Base-by-base conservation (phyloP, 108 stramenopile genomes). In the Cyclotella cryptica region DNA sequence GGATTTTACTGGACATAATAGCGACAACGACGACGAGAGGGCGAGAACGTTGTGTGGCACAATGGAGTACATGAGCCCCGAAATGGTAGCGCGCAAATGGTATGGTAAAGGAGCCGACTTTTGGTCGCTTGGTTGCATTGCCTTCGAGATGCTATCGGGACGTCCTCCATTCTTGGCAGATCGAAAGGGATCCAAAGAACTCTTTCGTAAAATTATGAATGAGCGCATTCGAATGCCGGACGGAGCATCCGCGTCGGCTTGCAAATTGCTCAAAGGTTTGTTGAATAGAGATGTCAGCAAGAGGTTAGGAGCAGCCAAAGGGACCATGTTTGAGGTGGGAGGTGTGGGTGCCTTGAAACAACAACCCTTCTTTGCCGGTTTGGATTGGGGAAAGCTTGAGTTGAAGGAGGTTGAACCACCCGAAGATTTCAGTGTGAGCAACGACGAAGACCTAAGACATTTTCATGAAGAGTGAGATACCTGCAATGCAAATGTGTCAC, bases 21-120 rank as follows among this genome's bases (percentile, higher is more conserved):
- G 74, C 28, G 86, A 81, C 5, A 87, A 83, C 26, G 86, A 86
- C 12, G 87, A 89, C 42, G 74, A 73, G 29, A 70, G 89, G 71
- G 95, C 95, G 3, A 71, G 80, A 19, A 96, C 95, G 17, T 72
- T 97, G 21, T 97, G 96, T 71, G 96, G 96, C 1, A 97, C 96
- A 18, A 76, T 76, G 65, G 95, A 95, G 63, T 97, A 97, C 73
- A 97, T 97, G 96, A 88, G 90, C 13, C 94, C 96, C 0, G 99
- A 99, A 82, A 98, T 98, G 96, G 84, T 98, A 1, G 89, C 96
- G 0, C 41, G 93, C 12, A 94, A 97, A 72, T 96, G 96, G 43
- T 99, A 99, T 74, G 97, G 96, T 27, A 97, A 96, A 77, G 96
- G 97, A 0, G 98, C 98, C 0, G 99, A 99, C 77, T 99, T 87